These are phyloP conservation scores for Chlamydomonas incerta DNA, from an alignment of 139 green algal species.

Conservation along the genomic window DNA sequence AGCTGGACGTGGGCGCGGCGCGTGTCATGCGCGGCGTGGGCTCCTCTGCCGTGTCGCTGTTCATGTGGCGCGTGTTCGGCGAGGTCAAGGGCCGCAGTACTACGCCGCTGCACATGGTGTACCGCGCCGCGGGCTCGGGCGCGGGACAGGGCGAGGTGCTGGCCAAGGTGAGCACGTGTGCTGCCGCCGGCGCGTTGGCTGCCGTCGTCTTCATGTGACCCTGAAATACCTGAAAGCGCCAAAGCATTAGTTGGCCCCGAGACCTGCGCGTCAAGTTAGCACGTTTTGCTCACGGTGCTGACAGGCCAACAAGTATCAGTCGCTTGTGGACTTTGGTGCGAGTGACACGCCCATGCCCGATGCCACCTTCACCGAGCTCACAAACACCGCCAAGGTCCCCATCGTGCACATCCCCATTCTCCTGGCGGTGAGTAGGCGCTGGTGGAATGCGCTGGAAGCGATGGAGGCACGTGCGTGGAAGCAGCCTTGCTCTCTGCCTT, in stretches of 20 bases:
- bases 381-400: constrained; percentile 19
- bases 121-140: constrained; percentile 27
- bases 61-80: constrained; percentile 50
- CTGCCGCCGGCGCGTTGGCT: too few species aligned
- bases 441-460: too few species aligned
- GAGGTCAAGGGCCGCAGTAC: constrained; percentile 19
- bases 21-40: constrained; percentile 41
- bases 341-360: constrained; percentile 49
- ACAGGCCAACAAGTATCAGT: constrained; percentile 5
- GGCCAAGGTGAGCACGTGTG: constrained; percentile 21
- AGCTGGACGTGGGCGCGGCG: neutral
- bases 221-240: too few species aligned
- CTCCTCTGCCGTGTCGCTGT: constrained; percentile 40
- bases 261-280: too few species aligned
- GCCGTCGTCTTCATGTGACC: too few species aligned
- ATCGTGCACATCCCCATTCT: constrained; percentile 49
- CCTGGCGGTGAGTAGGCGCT: constrained; percentile 27
- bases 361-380: constrained; percentile 18
- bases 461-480: too few species aligned
- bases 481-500: too few species aligned
- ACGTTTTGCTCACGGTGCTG: too few species aligned
- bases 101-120: constrained; percentile 42
- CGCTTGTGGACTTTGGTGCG: constrained; percentile 37
- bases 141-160: constrained; percentile 6
- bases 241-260: too few species aligned